Evolutionary conservation across 2,329 filamentous ascomycete genomes (phyloP), one percentile per base, ranked within the genome.

Genomic region (Immersiporthe knoxdaviesiana): DNA sequence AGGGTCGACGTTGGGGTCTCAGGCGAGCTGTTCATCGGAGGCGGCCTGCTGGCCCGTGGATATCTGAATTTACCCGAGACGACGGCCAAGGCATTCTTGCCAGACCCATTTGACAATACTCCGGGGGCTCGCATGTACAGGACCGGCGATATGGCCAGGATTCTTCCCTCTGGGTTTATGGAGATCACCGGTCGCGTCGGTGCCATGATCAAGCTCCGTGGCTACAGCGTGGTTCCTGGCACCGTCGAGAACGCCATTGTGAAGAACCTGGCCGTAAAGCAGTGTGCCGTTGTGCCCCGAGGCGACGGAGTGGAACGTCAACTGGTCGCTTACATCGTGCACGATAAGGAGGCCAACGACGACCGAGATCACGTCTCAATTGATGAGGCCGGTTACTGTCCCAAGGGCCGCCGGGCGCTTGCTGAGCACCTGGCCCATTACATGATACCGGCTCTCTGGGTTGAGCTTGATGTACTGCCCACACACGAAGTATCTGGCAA

Each of bases 61-160:
- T 96, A 96, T 74, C 85, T 94, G 65, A 94, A 94, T 73, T 84
- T 90, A n/a, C 90, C 91, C 0, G 92, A 95, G 75, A 90, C 89
- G 0, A 95, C 92, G 0, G 89, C 89, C 8, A 88, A 90, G 76
- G 88, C 90, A 0, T 95, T 96, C 77, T 83, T 87, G 16, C 81
- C 85, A 0, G 87, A 95, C 74, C 85, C 87, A 0, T 94, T 92
- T 73, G 84, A 86, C 73, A 76, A 82, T 3, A 83, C 82, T 1
- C 80, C 85, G 0, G 89, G 86, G 37, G 85, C 90, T 18, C 87
- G 89, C 27, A 92, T 93, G 88, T 93, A 94, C 76, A 85, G 87
- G 68, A 93, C 91, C 0, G 91, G 91, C 3, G 91, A 94, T 77
- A 84, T 89, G 65, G 91, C 91, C 0, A 84, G 90, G 2, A 78